These are phyloP conservation scores for Pythium dissotocum DNA, from an alignment of 352 stramenopile genomes.

Conservation along the genomic window DNA sequence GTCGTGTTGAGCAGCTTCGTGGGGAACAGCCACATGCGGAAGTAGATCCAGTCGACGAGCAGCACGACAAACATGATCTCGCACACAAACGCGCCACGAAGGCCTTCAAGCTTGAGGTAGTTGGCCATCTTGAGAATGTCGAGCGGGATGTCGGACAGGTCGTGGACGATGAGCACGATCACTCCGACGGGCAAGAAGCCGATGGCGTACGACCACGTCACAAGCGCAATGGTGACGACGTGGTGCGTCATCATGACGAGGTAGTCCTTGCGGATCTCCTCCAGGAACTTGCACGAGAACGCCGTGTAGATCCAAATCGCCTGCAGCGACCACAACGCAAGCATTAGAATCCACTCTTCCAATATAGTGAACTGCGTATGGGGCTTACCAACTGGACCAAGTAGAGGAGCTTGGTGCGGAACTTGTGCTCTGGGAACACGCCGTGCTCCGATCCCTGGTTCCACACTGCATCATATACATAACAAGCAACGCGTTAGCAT, in stretches of 20 bases:
- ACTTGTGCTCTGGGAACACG: constrained; percentile 82
- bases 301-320: constrained; percentile 90
- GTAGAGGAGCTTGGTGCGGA: constrained; percentile 82
- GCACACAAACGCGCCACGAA: constrained; percentile 63
- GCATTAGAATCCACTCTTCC: not conserved
- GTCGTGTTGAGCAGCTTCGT: constrained; percentile 81
- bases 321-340: constrained; percentile 24
- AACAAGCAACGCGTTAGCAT: not conserved
- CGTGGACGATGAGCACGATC: constrained; percentile 82
- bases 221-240: constrained; percentile 83
- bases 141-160: constrained; percentile 85
- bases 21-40: constrained; percentile 86
- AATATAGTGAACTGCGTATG: not conserved
- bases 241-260: constrained; percentile 91
- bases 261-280: constrained; percentile 89
- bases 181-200: constrained; percentile 84
- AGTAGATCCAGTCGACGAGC: constrained; percentile 78
- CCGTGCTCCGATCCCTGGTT: constrained; percentile 71
- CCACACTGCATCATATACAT: constrained; percentile 51
- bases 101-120: constrained; percentile 86
- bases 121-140: constrained; percentile 91
- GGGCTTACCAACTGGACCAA: constrained; percentile 71
- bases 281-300: constrained; percentile 89
- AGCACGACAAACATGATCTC: constrained; percentile 76
- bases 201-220: constrained; percentile 82